Evolutionary conservation across 371 early-diverging fungal genomes (phyloP), one percentile per base, ranked within the genome.

Genomic region (Mucor circinelloides): DNA sequence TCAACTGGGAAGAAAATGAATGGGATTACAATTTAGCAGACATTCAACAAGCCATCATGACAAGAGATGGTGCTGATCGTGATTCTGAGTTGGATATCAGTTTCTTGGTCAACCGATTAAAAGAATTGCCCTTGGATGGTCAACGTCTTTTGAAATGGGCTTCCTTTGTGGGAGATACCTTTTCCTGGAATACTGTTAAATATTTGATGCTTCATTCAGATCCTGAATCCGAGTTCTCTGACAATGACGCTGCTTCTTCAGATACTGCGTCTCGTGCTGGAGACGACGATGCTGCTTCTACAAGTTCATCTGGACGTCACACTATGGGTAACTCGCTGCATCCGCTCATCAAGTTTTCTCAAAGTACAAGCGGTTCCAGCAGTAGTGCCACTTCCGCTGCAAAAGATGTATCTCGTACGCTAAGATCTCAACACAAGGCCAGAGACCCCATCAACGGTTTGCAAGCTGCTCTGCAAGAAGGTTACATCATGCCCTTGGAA

Each of bases 381-480:
- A 32, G 52, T 10, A 59, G 27, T 13, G 7, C 36, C 7, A 28
- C 46, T 32, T 44, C 32, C 0, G 32, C 32, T 23, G 17, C 15
- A 6, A 30, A 30, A 5, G 19, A 28, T 6, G 8, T 44, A 2
- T 30, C 63, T 1, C 63, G 59, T n/a, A n/a, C 15, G 7, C 28
- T 15, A 13, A 27, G 9, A 38, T 23, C 25, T 6, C 21, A n/a
- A 2, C 46, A 21, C 9, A 54, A 28, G 10, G 38, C 42, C 4
- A 55, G 73, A 12, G 72, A 77, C n/a, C 79, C 82, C 2, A 77
- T 81, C 44, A 77, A 72, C 42, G 83, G 83, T 10, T 67, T 82
- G 10, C 83, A 82, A 60, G 76, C 80, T 9, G 80, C 75, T 10
- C 59, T 80, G 6, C 83, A 82, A 63, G 83, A 82, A 70, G 80